Evolutionary conservation across 306 rosid genomes (phyloP), one percentile per base, ranked within the genome.

Genomic region (Sechiopsis laciniata): DNA sequence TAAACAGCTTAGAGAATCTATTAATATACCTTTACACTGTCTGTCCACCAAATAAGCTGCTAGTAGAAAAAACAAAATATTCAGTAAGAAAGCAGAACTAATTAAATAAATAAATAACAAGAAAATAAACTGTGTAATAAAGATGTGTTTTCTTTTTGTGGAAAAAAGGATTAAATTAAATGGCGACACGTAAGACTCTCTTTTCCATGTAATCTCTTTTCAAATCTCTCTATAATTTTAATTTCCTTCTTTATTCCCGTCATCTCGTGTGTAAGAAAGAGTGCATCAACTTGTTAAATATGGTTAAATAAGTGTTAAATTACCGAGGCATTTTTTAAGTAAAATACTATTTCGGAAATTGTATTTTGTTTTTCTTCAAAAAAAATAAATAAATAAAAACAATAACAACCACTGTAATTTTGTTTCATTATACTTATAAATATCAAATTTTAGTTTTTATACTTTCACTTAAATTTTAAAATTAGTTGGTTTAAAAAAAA

Each of bases 181-280:
- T 32, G 22, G 15, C 24, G 69, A 63, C 69, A 63, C 69, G 69
- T 63, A 35, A 16, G 69, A 63, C 50, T 35, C 50, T 35, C 7
- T 63, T 63, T 63, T 63, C 51, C 26, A 63, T 16, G 70, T 35
- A 63, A 63, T 63, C 22, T 63, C 51, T 63, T 63, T 40, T 63
- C 24, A 32, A 35, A 63, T 62, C 69, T 62, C 48, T 35, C 69
- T 35, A 26, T 26, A 26, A 26, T 35, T 35, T 63, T 19, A 35
- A 32, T 16, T 12, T 35, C 10, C 51, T 40, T 9, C 69, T 63
- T 63, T 63, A 29, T 15, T 61, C 21, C 21, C 35, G 48, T 61
- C 68, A 8, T 61, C 68, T 37, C 45, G 7, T 37, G 45, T 37
- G 45, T 32, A 32, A 32, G 37, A 32, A 5, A 32, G 37, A 2